Evolutionary conservation across 2,329 filamentous ascomycete genomes (phyloP).

Genomic region (Teratosphaeria gauchensis): DNA sequence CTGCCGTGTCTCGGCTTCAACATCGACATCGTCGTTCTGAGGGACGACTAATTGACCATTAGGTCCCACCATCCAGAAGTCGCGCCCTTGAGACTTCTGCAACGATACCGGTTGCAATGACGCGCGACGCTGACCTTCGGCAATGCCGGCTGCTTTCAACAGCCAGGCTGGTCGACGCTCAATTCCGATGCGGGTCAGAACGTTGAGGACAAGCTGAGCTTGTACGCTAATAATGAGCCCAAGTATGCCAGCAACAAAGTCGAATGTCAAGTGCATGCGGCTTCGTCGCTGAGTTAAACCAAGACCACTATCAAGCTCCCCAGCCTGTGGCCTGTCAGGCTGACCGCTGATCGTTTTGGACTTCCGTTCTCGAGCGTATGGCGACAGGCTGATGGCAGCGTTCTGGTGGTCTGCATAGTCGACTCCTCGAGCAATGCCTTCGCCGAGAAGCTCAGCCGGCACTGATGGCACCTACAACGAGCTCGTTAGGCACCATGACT

Average conservation of each 20-base stretch:
- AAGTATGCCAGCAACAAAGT: constrained; percentile 67
- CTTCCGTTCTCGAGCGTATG: constrained; percentile 62
- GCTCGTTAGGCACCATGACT: neutral
- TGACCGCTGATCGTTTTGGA: constrained; percentile 15
- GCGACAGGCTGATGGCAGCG: constrained; percentile 26
- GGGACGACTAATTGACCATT: constrained; percentile 48
- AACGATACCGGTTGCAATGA: neutral
- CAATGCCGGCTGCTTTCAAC: constrained; percentile 39
- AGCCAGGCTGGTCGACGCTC: constrained; percentile 56
- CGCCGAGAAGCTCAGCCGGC: constrained; percentile 34
- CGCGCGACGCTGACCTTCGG: constrained; percentile 19
- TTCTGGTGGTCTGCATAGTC: constrained; percentile 26
- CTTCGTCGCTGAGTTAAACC: constrained; percentile 70
- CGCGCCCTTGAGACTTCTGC: constrained; percentile 19
- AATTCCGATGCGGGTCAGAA: constrained; percentile 52
- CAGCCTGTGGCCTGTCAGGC: constrained; percentile 13
- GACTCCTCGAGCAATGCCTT: constrained; percentile 29
- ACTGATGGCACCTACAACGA: constrained; percentile 24
- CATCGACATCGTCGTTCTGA: constrained; percentile 58
- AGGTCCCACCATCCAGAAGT: constrained; percentile 44
- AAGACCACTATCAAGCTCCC: constrained; percentile 51
- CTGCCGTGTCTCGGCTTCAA: constrained; percentile 68
- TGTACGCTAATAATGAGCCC: constrained; percentile 52
- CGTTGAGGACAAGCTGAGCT: constrained; percentile 44
- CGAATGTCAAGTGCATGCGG: constrained; percentile 65